phyloP scores from a whole-genome alignment of 75 land plant species.

The Sequoia sempervirens region DNA sequence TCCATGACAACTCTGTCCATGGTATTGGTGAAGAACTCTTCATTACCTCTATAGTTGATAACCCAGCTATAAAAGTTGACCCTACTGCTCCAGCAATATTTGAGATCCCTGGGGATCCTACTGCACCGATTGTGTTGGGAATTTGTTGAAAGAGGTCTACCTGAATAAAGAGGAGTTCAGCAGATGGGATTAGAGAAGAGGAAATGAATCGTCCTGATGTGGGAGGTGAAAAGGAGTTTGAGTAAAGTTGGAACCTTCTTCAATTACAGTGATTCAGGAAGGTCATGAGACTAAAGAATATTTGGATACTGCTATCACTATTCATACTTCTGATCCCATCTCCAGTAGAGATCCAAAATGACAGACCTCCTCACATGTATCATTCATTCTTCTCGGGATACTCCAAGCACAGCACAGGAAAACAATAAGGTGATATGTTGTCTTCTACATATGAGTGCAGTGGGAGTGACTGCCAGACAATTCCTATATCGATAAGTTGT shows the following conservation, averaged over 20 bases:
- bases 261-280: background rate
- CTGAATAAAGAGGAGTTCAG: background rate
- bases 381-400: background rate
- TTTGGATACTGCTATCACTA: background rate
- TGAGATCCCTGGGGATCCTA: background rate
- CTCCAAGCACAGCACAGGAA: background rate
- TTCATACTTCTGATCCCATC: background rate
- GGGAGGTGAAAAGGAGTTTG: background rate
- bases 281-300: background rate
- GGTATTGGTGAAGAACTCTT: too few relatives aligned
- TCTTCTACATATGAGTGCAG: too few relatives aligned
- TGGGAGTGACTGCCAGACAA: background rate
- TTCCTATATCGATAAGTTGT: background rate
- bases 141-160: background rate
- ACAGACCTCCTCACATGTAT: background rate
- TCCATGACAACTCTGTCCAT: too few relatives aligned
- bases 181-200: background rate
- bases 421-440: too few relatives aligned
- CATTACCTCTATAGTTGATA: background rate
- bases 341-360: background rate
- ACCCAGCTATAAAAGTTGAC: background rate
- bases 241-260: background rate
- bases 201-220: background rate
- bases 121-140: background rate
- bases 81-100: background rate